These are phyloP conservation scores for Hypholoma fasciculare DNA, from an alignment of 768 basidiomycete species.

Conservation along the genomic window DNA sequence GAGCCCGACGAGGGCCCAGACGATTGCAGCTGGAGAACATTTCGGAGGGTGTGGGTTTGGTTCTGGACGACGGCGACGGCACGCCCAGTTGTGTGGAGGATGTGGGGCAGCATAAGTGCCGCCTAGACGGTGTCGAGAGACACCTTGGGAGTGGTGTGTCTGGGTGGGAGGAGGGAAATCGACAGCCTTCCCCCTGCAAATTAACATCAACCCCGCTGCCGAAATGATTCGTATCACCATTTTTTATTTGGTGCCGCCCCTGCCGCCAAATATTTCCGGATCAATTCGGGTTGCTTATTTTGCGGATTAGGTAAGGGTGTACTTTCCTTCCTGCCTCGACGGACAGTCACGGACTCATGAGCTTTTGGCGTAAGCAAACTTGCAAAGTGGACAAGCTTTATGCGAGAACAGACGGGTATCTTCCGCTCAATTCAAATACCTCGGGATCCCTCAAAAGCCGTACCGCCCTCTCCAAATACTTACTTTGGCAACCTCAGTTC, in stretches of 20 bases:
- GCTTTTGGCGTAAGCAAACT: too few species aligned
- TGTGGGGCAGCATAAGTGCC: constrained; percentile 68
- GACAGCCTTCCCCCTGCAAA: neutral
- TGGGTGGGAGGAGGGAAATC: neutral
- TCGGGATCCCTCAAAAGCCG: too few species aligned
- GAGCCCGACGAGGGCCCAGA: constrained; percentile 44
- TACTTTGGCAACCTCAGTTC: too few species aligned
- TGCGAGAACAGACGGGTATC: too few species aligned
- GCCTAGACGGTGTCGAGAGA: constrained; percentile 16
- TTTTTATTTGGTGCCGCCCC: neutral
- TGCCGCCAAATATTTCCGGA: neutral
- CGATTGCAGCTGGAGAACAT: constrained; percentile 71
- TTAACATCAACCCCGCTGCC: neutral
- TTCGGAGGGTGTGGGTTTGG: constrained; percentile 69
- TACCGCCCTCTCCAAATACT: too few species aligned
- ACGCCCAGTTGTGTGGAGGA: constrained; percentile 74
- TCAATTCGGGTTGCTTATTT: neutral
- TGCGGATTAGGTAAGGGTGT: too few species aligned
- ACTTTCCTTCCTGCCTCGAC: too few species aligned
- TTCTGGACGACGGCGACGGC: constrained; percentile 77
- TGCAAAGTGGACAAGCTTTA: too few species aligned
- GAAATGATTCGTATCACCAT: neutral
- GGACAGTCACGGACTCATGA: too few species aligned
- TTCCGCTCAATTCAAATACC: too few species aligned
- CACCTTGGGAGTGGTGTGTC: constrained; percentile 8